A percentile compares a stretch with the other conserved stretches of the same genome.
These are phyloP conservation scores for Hortaea sp. DNA, from an alignment of 2,329 filamentous ascomycete genomes.

Conservation along the genomic window DNA sequence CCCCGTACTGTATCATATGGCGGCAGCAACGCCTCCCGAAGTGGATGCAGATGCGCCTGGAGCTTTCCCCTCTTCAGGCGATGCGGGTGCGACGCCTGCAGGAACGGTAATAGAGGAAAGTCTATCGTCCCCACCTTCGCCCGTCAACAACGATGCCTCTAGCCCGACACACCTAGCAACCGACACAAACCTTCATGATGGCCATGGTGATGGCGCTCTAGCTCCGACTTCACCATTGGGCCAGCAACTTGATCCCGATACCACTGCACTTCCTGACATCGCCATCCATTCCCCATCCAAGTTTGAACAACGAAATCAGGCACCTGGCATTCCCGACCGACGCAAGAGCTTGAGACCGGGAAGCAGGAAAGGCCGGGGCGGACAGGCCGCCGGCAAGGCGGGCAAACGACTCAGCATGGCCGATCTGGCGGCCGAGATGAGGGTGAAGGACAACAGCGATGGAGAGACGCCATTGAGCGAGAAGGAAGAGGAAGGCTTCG, in stretches of 20 bases:
- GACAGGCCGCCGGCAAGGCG: slow-evolving; percentile 1
- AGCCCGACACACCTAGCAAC: too few species aligned
- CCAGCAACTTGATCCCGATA: too few species aligned
- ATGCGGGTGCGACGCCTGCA: neutral
- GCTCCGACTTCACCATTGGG: too few species aligned
- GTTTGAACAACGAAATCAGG: slow-evolving; percentile 12
- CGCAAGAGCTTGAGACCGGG: slow-evolving; percentile 12
- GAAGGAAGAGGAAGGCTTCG: slow-evolving; percentile 52
- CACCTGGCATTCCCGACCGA: slow-evolving; percentile 20
- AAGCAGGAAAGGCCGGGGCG: slow-evolving; percentile 9
- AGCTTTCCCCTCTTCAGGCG: too few species aligned
- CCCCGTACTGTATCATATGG: too few species aligned
- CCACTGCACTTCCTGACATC: neutral
- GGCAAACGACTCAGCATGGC: slow-evolving; percentile 10
- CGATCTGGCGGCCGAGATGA: slow-evolving; percentile 17
- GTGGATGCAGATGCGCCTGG: too few species aligned
- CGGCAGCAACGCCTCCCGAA: too few species aligned
- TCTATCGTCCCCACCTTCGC: neutral
- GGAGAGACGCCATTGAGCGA: slow-evolving; percentile 7
- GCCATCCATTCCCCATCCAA: neutral
- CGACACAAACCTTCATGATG: too few species aligned
- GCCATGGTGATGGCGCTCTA: too few species aligned
- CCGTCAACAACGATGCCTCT: too few species aligned
- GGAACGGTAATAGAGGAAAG: neutral
- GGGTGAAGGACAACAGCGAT: slow-evolving; percentile 9